Base-by-base conservation (phyloP, 148 eudicot species). In the Diospyros kaki region DNA sequence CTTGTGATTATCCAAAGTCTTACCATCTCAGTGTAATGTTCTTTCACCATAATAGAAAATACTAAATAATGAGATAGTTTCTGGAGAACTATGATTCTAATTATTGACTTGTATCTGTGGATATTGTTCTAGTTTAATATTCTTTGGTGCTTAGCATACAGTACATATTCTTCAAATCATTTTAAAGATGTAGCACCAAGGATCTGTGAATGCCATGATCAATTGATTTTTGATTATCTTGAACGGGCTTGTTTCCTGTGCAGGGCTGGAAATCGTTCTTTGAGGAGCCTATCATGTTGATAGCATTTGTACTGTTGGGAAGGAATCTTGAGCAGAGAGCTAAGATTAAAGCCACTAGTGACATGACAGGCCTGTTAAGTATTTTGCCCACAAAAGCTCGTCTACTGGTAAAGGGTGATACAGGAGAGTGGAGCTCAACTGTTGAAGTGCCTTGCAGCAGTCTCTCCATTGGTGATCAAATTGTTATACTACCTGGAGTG, bases 251-350 rank as follows among this genome's bases (percentile, higher is more conserved):
- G 68, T 63, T 79, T 40, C 73, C 60, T 6, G 53, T 84, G 45
- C 84, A 96, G 99, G 98, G 99, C 2, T 96, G 99, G 99, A 96
- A 86, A 75, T 82, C 97, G 3, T 92, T 92, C 80, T 92, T 90
- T 79, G 97, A 92, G 81, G 97, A 92, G 73, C 97, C 99, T 17
- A 85, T 96, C 74, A 96, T 96, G 99, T 75, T 96, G 85, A 96
- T 96, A 77, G 99, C 98, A 60, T 96, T 96, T 82, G 99, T 96
- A 44, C 83, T 96, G 84, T 77, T 96, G 83, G 99, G 99, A 73
- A 88, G 91, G 80, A 96, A 96, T 86, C 97, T 96, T 78, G 99
- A 96, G 80, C 99, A 93, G 79, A 82, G 99, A 70, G 99, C 99
- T 75, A 96, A 96, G 83, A 89, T 96, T 68, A 93, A 88, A 85